A percentile compares a stretch with the other conserved stretches of the same genome.
These are phyloP conservation scores for Leucocoprinus leucothites DNA, from an alignment of 768 basidiomycete species.

Conservation along the genomic window DNA sequence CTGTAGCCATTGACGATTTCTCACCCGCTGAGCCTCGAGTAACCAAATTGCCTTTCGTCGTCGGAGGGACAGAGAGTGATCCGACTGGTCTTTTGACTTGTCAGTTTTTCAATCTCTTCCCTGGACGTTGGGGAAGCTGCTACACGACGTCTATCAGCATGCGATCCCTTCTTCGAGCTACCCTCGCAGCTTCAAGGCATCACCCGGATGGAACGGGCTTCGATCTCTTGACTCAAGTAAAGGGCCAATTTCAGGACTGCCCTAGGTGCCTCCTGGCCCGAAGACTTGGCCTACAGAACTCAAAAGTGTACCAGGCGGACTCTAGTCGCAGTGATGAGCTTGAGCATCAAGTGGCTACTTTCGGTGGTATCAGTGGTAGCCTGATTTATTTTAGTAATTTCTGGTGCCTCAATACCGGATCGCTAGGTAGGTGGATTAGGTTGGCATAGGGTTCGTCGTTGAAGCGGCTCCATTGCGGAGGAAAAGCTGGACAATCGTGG, in stretches of 20 bases:
- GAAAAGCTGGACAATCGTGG: neutral
- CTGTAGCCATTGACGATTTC: neutral
- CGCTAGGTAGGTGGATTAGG: too few relatives aligned
- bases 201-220: neutral
- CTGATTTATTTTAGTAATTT: too few relatives aligned
- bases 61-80: slow-evolving; percentile 5
- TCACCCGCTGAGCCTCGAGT: slow-evolving; percentile 8
- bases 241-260: neutral
- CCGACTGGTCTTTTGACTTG: neutral
- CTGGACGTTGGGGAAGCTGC: neutral
- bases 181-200: neutral
- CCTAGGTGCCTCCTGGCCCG: too few relatives aligned
- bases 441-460: too few relatives aligned
- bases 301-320: too few relatives aligned
- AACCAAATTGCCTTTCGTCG: neutral
- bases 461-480: neutral
- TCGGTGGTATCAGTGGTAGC: too few relatives aligned
- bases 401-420: too few relatives aligned
- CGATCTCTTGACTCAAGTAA: neutral
- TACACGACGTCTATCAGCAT: neutral
- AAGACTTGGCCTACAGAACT: too few relatives aligned
- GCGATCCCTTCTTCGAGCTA: neutral
- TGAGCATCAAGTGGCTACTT: neutral
- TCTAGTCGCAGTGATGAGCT: too few relatives aligned
- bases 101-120: neutral